Evolutionary conservation across 2,329 filamentous ascomycete species (phyloP), one percentile per base, ranked within the genome.

Genomic region (Beauveria asiatica): DNA sequence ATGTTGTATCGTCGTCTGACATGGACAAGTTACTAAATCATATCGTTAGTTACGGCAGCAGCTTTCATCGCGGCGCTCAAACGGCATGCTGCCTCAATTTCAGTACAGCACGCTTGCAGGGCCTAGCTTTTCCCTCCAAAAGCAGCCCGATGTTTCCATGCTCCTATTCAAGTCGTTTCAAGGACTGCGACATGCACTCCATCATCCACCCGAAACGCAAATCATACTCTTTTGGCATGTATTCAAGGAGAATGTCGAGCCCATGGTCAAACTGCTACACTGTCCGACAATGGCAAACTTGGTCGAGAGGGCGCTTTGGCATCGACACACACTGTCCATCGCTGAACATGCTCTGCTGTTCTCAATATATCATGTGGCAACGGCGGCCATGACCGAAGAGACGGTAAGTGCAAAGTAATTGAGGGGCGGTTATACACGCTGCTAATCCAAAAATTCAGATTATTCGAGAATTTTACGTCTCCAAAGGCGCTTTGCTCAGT

Each of bases 101-200:
- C 48, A 55, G 39, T 23, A 49, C 30, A 30, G 5, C 8, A 25
- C 41, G 27, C 19, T 48, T 13, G 42, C 39, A 21, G 39, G 17
- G 10, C 41, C 33, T 11, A 54, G 27, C 39, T 23, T 46, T 9
- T 41, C 49, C 9, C 13, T 19, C 17, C 50, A 37, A 41, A 45
- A 17, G 8, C 49, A 54, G 13, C 42, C 49, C 1, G 50, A 60
- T 27, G 25, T 50, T 7, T 60, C 57, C 21, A 50, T 48, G 27
- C 50, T 61, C 2, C 27, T 61, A 3, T 49, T 57, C 42, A 57
- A 56, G 37, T 58, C 53, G 23, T 60, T 60, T 37, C 44, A 56
- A n/a, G 52, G 58, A 5, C 9, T 54, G n/a, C 41, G 33, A 13
- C 54, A 61, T 23, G 41, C 39, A 5, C 48, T 58, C 17, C 49